Conservation (phyloP, 805 yeast species). For the Wickerhamiella siamensis region DNA sequence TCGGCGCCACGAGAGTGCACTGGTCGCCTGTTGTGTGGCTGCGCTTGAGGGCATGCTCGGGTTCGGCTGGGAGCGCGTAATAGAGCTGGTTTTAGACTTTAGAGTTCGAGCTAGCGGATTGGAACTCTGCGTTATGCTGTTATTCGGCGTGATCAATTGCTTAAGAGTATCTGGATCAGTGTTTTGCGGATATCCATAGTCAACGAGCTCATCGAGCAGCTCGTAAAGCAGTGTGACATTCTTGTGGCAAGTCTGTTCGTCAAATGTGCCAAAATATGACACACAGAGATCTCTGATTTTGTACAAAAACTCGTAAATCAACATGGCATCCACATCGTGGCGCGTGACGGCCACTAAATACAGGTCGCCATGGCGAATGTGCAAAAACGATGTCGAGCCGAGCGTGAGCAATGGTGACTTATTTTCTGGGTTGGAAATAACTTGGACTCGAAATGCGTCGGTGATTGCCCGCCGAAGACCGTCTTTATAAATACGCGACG, state of each 20-base stretch:
- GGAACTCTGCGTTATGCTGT: background rate
- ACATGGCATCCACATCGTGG: conserved; percentile 71
- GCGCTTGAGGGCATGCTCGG: background rate
- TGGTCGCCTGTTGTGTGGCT: conserved; percentile 26
- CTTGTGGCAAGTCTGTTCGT: conserved; percentile 41
- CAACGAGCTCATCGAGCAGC: conserved; percentile 58
- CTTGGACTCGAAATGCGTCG: conserved; percentile 87
- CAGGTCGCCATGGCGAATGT: conserved; percentile 44
- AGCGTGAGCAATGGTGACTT: conserved; percentile 65
- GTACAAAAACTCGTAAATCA: conserved; percentile 65
- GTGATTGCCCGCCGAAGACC: conserved; percentile 66
- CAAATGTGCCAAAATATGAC: conserved; percentile 29
- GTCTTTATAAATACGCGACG: conserved; percentile 58
- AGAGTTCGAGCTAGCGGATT: background rate
- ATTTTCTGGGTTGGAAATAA: conserved; percentile 51
- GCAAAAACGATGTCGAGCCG: conserved; percentile 85
- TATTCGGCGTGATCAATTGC: conserved; percentile 21
- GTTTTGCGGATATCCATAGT: conserved; percentile 63
- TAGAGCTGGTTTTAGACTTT: background rate
- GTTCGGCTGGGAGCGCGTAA: too few relatives aligned
- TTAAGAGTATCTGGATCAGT: conserved; percentile 37
- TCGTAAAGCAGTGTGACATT: conserved; percentile 63
- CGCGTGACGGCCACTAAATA: conserved; percentile 87
- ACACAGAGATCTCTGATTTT: conserved; percentile 42
- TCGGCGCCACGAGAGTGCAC: conserved; percentile 53